Base-by-base conservation (phyloP, 2,329 filamentous ascomycete genomes). In the Botrytis deweyae region DNA sequence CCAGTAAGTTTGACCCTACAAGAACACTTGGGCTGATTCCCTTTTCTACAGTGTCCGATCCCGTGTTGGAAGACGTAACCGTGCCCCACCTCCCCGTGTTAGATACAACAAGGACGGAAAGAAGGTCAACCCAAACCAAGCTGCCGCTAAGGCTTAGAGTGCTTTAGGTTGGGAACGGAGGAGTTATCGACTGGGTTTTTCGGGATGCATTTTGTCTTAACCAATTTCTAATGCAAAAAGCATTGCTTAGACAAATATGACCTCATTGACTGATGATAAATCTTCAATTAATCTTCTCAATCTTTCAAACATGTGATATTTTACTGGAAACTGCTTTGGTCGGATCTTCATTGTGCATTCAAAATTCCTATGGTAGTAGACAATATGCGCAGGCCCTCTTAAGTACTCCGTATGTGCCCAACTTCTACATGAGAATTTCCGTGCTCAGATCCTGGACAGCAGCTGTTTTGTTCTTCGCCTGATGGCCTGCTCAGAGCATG, bases 41-140 rank as follows among this genome's bases (percentile, higher is more conserved):
- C 72, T 72, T 67, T 74, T 75, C 74, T 77, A 80, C 82, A 98
- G 96, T 92, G 96, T 99, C 86, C 96, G 96, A 83, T 99, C 96
- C 81, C 91, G 93, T 81, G 95, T 93, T 84, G 96, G 97, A 83
- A 95, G 96, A 86, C 96, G 96, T 88, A 99, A 99, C 93, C 94
- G 96, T 86, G 95, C 95, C 83, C 97, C 96, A 83, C 96, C 96
- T 81, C 96, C 96, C 84, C 91, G 96, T 85, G 95, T 99, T 83
- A 90, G 96, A 83, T 99, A 97, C 94, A 99, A 99, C 93, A 98
- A 98, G 92, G 96, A 99, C 84, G 95, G 95, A 90, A 99, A 99
- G 94, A 99, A 99, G 93, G 91, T 99, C 85, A 92, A 91, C 85
- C 80, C 80, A 61, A 81, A 81, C 76, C 79, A 81, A 76, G 80